Conservation (phyloP, 176 grass and related monocot species). For the Avena sativa region DNA sequence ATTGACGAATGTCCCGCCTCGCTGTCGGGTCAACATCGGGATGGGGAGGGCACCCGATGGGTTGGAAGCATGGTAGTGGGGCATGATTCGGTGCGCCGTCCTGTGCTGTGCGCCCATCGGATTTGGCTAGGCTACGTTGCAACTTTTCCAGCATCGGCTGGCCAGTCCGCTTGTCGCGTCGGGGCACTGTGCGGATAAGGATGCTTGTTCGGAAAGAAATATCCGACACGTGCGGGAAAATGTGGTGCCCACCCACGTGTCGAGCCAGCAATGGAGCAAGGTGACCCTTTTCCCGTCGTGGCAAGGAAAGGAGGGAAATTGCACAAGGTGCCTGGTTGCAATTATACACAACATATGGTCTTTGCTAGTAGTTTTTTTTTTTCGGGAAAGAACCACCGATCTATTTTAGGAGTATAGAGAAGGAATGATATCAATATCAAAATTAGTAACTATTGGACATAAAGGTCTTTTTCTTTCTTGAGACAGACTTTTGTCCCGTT, state of each 20-base stretch:
- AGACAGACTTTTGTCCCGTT: too few species aligned
- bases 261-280: neutral
- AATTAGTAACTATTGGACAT: too few species aligned
- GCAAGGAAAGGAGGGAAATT: too few species aligned
- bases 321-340: too few species aligned
- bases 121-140: neutral
- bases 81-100: conserved; percentile 18
- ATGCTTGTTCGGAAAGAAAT: neutral
- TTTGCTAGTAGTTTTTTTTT: too few species aligned
- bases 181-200: conserved; percentile 41
- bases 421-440: too few species aligned
- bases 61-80: neutral
- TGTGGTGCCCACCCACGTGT: conserved; percentile 12
- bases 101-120: neutral
- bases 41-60: neutral
- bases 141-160: neutral
- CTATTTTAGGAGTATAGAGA: too few species aligned
- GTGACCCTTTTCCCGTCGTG: neutral
- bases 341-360: too few species aligned
- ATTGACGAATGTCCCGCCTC: neutral
- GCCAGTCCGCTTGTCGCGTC: neutral
- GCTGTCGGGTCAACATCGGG: neutral
- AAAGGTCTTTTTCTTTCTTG: too few species aligned
- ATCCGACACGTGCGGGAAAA: conserved; percentile 27
- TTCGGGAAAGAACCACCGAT: too few species aligned